These are phyloP conservation scores for Candida maesae DNA, from an alignment of 805 yeast genomes.

Conservation along the genomic window DNA sequence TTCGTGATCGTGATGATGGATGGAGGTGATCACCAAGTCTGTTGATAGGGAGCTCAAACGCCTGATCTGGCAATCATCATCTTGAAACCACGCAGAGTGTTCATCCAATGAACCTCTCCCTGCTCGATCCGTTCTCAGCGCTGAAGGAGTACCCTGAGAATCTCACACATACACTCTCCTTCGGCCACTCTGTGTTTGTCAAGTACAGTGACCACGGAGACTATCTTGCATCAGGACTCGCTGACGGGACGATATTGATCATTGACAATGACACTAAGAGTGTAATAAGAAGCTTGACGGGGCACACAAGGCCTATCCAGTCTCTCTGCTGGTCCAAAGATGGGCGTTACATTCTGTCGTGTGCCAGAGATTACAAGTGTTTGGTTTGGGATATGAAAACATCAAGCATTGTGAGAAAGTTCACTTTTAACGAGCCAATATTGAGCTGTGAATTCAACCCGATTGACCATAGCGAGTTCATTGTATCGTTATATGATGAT, in stretches of 20 bases:
- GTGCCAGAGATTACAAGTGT: conserved; percentile 80
- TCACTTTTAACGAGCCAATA: conserved; percentile 63
- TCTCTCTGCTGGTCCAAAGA: conserved; percentile 71
- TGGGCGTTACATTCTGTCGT: conserved; percentile 64
- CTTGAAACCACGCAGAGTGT: no score
- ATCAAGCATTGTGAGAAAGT: conserved; percentile 38
- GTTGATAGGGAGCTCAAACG: no score
- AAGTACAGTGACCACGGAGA: conserved; percentile 75
- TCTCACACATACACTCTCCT: conserved; percentile 63
- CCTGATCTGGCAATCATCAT: no score
- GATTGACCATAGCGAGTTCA: conserved; percentile 39
- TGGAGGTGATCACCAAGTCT: no score
- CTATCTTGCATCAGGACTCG: conserved; percentile 76
- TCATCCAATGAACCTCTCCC: conserved; percentile 72
- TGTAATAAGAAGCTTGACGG: conserved; percentile 51
- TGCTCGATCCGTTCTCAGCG: conserved; percentile 87
- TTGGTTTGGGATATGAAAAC: conserved; percentile 71
- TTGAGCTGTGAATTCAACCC: conserved; percentile 69
- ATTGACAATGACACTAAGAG: conserved; percentile 69
- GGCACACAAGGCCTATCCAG: conserved; percentile 72
- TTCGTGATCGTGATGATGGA: no score
- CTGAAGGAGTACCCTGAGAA: conserved; percentile 90
- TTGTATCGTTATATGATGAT: conserved; percentile 65
- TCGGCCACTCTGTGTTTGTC: conserved; percentile 64
- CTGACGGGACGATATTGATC: conserved; percentile 69